Evolutionary conservation across 768 basidiomycete species (phyloP).

Genomic region (Amanita inopinata): DNA sequence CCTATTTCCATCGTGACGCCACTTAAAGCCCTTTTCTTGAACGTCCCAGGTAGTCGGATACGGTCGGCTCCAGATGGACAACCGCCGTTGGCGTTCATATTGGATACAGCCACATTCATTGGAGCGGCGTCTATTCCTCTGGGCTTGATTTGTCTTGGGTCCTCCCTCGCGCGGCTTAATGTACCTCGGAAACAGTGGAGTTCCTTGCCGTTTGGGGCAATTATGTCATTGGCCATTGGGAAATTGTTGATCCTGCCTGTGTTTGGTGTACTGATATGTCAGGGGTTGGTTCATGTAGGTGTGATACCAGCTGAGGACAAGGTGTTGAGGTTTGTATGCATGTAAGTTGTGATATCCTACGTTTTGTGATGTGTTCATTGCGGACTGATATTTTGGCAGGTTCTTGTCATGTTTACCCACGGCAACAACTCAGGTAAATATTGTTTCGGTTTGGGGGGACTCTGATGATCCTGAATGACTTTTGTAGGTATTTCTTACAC

Average conservation of each 20-base stretch:
- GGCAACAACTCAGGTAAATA: constrained; percentile 43
- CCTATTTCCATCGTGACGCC: constrained; percentile 44
- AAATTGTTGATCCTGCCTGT: constrained; percentile 51
- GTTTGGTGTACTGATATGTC: constrained; percentile 47
- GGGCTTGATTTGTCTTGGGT: constrained; percentile 53
- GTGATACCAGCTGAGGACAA: constrained; percentile 43
- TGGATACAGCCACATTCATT: constrained; percentile 48
- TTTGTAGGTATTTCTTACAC: constrained; percentile 48
- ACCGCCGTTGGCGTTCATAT: constrained; percentile 53
- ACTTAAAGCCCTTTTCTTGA: constrained; percentile 54
- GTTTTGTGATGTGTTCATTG: no score
- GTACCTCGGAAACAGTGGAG: constrained; percentile 39
- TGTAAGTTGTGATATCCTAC: constrained; percentile 39
- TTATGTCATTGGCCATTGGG: constrained; percentile 39
- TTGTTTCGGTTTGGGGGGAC: not conserved
- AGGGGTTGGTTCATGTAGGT: constrained; percentile 36
- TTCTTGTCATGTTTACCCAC: constrained; percentile 55
- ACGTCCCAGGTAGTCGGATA: constrained; percentile 31
- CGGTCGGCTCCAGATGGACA: constrained; percentile 53
- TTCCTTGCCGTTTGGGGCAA: constrained; percentile 38
- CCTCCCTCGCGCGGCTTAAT: constrained; percentile 48
- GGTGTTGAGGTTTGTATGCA: constrained; percentile 57
- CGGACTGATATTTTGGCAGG: constrained; percentile 25
- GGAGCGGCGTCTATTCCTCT: constrained; percentile 57
- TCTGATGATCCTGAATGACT: not conserved